Conservation (phyloP, 495 filamentous ascomycete genomes). For the Cercophora newfieldiana region DNA sequence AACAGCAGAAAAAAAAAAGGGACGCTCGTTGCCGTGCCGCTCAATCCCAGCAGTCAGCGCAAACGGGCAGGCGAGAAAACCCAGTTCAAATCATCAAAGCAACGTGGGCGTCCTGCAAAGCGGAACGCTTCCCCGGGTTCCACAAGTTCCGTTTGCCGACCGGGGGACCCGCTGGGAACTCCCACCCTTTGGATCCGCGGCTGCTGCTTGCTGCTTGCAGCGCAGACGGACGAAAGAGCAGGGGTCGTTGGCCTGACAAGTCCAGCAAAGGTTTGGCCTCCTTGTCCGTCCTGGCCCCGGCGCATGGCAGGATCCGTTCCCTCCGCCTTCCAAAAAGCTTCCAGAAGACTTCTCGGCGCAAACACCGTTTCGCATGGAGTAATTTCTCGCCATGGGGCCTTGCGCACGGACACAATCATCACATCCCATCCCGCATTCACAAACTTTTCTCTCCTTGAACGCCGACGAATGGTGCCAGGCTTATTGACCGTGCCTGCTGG, state of each 20-base stretch:
- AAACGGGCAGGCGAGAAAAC: neutral
- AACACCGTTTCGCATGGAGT: slow-evolving; percentile 13
- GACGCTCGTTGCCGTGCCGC: neutral
- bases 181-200: slow-evolving; percentile 4
- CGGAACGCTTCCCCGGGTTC: slow-evolving; percentile 31
- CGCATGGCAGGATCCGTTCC: neutral
- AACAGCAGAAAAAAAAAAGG: neutral
- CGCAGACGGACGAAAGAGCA: neutral
- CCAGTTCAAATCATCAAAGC: neutral
- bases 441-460: slow-evolving; percentile 1
- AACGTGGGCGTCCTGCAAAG: slow-evolving; percentile 22
- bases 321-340: slow-evolving; percentile 14
- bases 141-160: slow-evolving; percentile 20
- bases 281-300: slow-evolving; percentile 2
- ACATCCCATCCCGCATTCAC: neutral
- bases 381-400: slow-evolving; percentile 11
- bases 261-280: neutral
- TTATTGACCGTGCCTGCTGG: neutral
- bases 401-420: slow-evolving; percentile 1
- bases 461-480: neutral
- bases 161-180: neutral
- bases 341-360: slow-evolving; percentile 21
- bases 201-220: neutral
- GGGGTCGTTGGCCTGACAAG: neutral
- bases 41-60: neutral